Conservation (phyloP, 768 basidiomycete genomes). For the Mycena albidolilacea region DNA sequence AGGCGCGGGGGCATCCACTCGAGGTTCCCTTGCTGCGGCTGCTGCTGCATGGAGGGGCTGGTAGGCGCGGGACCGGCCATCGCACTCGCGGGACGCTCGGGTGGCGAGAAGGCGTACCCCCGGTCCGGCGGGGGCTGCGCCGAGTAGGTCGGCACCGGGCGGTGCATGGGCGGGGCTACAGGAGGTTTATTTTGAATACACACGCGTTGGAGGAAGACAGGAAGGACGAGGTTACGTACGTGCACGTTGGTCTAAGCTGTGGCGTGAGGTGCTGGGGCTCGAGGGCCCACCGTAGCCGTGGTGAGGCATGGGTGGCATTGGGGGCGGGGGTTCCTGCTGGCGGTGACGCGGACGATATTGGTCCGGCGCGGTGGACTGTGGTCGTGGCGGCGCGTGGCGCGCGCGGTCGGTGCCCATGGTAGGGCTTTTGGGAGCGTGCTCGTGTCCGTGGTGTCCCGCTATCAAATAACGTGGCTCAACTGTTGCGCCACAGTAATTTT, state of each 20-base stretch:
- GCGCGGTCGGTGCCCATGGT: constrained; percentile 28
- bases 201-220: background rate
- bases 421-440: constrained; percentile 22
- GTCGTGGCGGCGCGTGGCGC: constrained; percentile 34
- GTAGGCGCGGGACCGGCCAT: constrained; percentile 25
- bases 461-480: constrained; percentile 1
- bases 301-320: constrained; percentile 25
- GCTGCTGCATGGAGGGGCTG: constrained; percentile 1
- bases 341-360: constrained; percentile 26
- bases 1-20: constrained; percentile 37
- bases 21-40: constrained; percentile 12
- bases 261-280: constrained; percentile 12
- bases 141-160: constrained; percentile 12
- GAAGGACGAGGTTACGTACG: constrained; percentile 8
- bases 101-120: constrained; percentile 31
- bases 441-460: constrained; percentile 3
- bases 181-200: background rate
- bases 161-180: constrained; percentile 11
- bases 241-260: constrained; percentile 12
- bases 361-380: constrained; percentile 37
- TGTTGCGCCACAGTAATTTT: background rate
- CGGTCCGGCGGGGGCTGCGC: constrained; percentile 15
- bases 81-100: constrained; percentile 37
- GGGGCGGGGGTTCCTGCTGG: constrained; percentile 17
- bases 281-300: constrained; percentile 1